Evolutionary conservation across 1,284 basidiomycete genomes (phyloP).

Genomic region (Ceratobasidium sp.): DNA sequence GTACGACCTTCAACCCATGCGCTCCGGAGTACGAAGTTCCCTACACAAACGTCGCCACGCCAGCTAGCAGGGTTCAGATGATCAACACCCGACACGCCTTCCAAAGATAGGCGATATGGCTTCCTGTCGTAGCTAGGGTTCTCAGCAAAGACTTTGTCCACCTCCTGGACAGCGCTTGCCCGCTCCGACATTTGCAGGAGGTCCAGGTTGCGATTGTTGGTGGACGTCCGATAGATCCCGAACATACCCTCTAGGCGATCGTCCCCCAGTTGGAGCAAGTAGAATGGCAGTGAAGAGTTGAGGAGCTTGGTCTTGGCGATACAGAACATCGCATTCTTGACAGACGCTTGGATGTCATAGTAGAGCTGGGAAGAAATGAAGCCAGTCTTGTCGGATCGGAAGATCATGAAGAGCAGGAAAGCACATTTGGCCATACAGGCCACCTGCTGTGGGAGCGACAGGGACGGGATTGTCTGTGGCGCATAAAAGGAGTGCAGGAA

Average conservation of each 20-base stretch:
- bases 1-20: constrained; percentile 32
- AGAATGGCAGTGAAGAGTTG: constrained; percentile 46
- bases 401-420: background rate
- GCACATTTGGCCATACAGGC: background rate
- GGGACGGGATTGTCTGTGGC: background rate
- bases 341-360: constrained; percentile 49
- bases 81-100: constrained; percentile 39
- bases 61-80: constrained; percentile 49
- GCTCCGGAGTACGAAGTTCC: constrained; percentile 26
- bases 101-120: constrained; percentile 9
- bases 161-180: background rate
- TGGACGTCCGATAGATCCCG: constrained; percentile 45
- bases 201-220: constrained; percentile 7
- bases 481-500: background rate
- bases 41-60: constrained; percentile 43
- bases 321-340: constrained; percentile 51
- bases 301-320: constrained; percentile 50
- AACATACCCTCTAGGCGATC: constrained; percentile 51
- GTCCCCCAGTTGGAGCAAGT: constrained; percentile 49
- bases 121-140: background rate
- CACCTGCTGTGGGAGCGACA: constrained; percentile 2
- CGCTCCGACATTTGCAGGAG: background rate
- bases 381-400: constrained; percentile 1
- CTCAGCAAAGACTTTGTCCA: constrained; percentile 1
- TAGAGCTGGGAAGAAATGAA: constrained; percentile 52